Evolutionary conservation across 2,329 filamentous ascomycete genomes (phyloP).

Genomic region (Fonsecaea erecta): DNA sequence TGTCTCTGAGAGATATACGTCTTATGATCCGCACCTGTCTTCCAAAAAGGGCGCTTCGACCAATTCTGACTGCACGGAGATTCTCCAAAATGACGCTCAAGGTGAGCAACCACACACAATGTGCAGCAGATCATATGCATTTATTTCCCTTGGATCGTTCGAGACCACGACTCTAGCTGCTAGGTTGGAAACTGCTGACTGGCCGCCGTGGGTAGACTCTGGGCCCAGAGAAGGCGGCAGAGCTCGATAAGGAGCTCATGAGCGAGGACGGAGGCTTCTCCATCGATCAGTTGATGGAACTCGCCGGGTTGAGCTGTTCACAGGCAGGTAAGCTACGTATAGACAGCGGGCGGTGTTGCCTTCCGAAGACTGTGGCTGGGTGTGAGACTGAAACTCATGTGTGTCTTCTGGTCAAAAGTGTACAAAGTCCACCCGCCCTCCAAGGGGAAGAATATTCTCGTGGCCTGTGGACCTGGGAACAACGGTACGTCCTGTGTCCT

Average conservation of each 20-base stretch:
- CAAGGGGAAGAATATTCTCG: slow-evolving; percentile 73
- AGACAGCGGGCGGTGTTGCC: background rate
- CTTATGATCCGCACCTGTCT: slow-evolving; percentile 23
- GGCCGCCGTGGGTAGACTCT: slow-evolving; percentile 66
- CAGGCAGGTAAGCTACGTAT: slow-evolving; percentile 69
- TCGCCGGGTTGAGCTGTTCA: slow-evolving; percentile 89
- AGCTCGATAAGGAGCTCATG: slow-evolving; percentile 94
- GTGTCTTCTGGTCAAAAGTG: slow-evolving; percentile 59
- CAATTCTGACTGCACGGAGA: slow-evolving; percentile 21
- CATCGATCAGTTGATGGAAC: slow-evolving; percentile 95
- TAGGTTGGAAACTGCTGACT: background rate
- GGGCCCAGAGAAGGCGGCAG: slow-evolving; percentile 81
- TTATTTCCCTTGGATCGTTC: background rate
- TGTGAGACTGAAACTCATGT: background rate
- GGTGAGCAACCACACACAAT: slow-evolving; percentile 38
- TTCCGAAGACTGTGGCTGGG: background rate
- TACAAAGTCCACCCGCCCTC: slow-evolving; percentile 79
- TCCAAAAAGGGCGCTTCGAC: slow-evolving; percentile 16
- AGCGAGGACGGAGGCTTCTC: slow-evolving; percentile 80
- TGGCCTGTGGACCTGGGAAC: slow-evolving; percentile 87
- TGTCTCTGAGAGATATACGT: background rate
- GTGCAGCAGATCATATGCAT: background rate
- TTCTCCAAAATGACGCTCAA: slow-evolving; percentile 49
- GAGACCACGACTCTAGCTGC: background rate
- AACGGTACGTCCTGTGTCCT: slow-evolving; percentile 52